phyloP scores from a whole-genome alignment of 768 basidiomycete species.

The Amanita pallidorosea region DNA sequence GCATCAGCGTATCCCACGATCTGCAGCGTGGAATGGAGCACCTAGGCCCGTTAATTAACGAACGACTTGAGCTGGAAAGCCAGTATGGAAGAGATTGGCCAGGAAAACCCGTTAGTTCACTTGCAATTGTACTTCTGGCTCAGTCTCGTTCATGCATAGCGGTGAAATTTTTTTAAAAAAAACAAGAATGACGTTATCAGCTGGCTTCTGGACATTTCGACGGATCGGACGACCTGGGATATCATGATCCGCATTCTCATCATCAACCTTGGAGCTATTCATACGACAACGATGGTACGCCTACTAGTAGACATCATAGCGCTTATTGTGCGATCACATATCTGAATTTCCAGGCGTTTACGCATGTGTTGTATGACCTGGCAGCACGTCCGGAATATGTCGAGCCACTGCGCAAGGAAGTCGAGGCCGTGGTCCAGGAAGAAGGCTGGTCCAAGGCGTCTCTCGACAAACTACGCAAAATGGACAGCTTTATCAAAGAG shows the following conservation, averaged over 20 bases:
- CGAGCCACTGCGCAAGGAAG: conserved; percentile 29
- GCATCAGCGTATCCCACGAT: conserved; percentile 7
- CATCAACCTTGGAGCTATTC: conserved; percentile 31
- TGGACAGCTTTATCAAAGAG: conserved; percentile 38
- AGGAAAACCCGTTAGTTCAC: conserved; percentile 16
- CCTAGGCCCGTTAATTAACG: conserved; percentile 17
- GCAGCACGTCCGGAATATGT: conserved; percentile 22
- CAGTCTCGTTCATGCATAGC: neutral
- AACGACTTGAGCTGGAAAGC: conserved; percentile 14
- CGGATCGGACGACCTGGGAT: conserved; percentile 13
- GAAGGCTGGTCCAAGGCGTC: conserved; percentile 28
- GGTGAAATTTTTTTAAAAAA: no score
- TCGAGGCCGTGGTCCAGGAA: conserved; percentile 21
- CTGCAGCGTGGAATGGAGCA: conserved; percentile 11
- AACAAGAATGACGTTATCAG: conserved; percentile 32
- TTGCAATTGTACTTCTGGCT: neutral
- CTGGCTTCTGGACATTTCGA: conserved; percentile 34
- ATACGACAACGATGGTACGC: conserved; percentile 29
- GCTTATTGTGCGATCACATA: neutral
- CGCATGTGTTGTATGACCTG: conserved; percentile 24
- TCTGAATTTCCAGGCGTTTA: conserved; percentile 20
- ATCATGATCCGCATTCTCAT: conserved; percentile 25
- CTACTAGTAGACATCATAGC: neutral
- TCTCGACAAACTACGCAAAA: conserved; percentile 26
- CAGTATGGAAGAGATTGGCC: conserved; percentile 17